Evolutionary conservation across 1,284 basidiomycete genomes (phyloP).

Genomic region (Mycena sp.): DNA sequence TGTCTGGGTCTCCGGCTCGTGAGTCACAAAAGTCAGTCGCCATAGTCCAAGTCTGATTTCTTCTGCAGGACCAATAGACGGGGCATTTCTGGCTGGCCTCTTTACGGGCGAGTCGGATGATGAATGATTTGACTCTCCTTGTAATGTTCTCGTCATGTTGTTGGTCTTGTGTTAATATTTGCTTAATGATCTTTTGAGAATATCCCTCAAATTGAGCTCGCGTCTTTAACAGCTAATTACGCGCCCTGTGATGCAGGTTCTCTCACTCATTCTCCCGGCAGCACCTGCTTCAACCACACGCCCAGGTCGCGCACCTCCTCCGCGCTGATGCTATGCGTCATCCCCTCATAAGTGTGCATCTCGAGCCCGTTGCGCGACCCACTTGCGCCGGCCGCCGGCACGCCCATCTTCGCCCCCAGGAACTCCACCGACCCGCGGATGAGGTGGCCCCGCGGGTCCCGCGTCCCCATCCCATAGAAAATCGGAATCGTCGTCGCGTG

Average conservation of each 20-base stretch:
- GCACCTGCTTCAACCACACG: not conserved
- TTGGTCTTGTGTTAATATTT: not conserved
- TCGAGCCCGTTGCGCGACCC: not conserved
- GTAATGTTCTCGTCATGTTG: not conserved
- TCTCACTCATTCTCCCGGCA: too few species aligned
- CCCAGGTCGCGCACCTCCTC: slow-evolving; percentile 9
- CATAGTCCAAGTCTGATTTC: not conserved
- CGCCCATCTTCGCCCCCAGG: too few species aligned
- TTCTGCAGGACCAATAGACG: slow-evolving; percentile 45
- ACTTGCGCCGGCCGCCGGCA: too few species aligned
- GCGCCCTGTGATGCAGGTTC: too few species aligned
- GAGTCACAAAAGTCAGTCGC: not conserved
- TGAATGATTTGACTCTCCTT: slow-evolving; percentile 8
- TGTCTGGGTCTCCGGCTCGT: slow-evolving; percentile 47
- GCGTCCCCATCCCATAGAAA: slow-evolving; percentile 87
- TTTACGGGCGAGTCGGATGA: slow-evolving; percentile 26
- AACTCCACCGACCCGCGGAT: not conserved
- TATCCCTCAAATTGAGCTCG: too few species aligned
- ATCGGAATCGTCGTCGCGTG: slow-evolving; percentile 70
- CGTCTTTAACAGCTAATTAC: too few species aligned
- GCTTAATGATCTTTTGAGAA: not conserved
- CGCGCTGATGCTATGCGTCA: not conserved
- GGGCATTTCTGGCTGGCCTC: slow-evolving; percentile 40
- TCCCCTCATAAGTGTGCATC: slow-evolving; percentile 4
- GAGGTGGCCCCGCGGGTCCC: slow-evolving; percentile 76